Conservation (phyloP, 2,329 filamentous ascomycete genomes). For the Xylaria sp. region DNA sequence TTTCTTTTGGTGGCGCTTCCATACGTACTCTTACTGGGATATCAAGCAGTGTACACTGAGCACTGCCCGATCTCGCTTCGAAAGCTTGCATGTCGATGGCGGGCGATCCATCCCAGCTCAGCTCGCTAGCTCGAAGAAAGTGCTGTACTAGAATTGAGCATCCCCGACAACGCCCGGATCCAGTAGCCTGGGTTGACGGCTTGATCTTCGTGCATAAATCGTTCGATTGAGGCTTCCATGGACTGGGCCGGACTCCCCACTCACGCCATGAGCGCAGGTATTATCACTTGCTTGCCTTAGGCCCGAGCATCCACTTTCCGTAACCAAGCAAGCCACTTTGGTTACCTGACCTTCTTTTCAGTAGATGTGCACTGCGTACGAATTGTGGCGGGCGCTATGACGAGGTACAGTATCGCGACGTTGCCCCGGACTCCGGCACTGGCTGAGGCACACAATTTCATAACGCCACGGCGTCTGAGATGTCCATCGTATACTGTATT, state of each 20-base stretch:
- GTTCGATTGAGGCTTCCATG: constrained; percentile 11
- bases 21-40: too few species aligned
- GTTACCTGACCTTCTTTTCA: too few species aligned
- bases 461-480: too few species aligned
- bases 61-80: neutral
- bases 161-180: neutral
- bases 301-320: neutral
- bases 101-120: neutral
- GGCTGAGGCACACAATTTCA: too few species aligned
- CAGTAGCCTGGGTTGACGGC: neutral
- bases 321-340: neutral
- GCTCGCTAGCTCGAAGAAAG: neutral
- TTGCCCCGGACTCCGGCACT: too few species aligned
- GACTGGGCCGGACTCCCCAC: constrained; percentile 6
- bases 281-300: neutral
- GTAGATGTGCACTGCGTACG: too few species aligned
- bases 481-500: too few species aligned
- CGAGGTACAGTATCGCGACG: too few species aligned
- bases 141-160: neutral
- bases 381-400: too few species aligned
- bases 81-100: neutral
- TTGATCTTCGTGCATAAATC: constrained; percentile 10
- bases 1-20: neutral
- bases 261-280: too few species aligned
- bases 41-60: too few species aligned